Percentiles rank a stretch among this genome's conserved stretches.
Evolutionary conservation across 1,284 basidiomycete genomes (phyloP).

Genomic region (Schizophyllum commune): DNA sequence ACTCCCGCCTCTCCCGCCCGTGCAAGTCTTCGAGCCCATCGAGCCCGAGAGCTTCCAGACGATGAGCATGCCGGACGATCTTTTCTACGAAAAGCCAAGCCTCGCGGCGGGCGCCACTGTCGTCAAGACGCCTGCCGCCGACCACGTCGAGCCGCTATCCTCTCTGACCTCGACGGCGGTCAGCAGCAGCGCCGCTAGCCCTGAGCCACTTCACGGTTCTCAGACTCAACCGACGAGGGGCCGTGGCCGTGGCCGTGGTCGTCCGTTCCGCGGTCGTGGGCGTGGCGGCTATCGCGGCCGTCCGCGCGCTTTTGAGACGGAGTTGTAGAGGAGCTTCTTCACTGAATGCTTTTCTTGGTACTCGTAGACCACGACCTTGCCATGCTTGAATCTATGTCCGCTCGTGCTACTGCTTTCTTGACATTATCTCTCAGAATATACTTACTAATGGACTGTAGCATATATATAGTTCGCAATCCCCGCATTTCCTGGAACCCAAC

Average conservation of each 20-base stretch:
- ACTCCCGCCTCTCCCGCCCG: not conserved
- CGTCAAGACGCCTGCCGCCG: not conserved
- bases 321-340: not conserved
- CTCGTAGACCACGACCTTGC: too few species aligned
- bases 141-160: not conserved
- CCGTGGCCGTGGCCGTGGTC: not conserved
- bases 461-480: not conserved
- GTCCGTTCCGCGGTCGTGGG: slow-evolving; percentile 2
- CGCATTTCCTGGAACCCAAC: not conserved
- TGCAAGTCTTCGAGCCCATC: not conserved
- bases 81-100: slow-evolving; percentile 7
- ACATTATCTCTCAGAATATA: not conserved
- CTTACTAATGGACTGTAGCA: not conserved
- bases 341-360: too few species aligned
- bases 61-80: slow-evolving; percentile 8
- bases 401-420: not conserved
- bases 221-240: not conserved
- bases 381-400: not conserved
- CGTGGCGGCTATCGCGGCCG: not conserved
- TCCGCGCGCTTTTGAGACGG: not conserved
- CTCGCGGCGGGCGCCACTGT: not conserved
- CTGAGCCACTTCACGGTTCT: not conserved
- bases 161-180: not conserved
- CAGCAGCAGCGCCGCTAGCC: not conserved
- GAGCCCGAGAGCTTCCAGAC: slow-evolving; percentile 11